phyloP scores from a whole-genome alignment of 805 yeast species.

The Schizosaccharomyces japonicus region DNA sequence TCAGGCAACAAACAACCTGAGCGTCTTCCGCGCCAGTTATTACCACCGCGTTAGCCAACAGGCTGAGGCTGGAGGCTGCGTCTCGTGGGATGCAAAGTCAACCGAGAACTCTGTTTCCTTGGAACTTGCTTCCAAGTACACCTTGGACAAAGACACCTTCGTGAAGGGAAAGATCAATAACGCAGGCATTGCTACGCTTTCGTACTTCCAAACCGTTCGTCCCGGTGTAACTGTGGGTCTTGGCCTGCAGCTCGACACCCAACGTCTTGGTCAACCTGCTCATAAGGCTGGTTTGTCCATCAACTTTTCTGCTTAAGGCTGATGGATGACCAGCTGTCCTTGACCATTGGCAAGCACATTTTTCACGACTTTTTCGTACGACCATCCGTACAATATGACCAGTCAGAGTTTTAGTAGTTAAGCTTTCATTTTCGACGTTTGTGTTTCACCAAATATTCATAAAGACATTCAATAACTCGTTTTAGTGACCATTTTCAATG shows the following conservation, averaged over 20 bases:
- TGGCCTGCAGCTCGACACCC: conserved; percentile 91
- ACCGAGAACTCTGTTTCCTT: conserved; percentile 62
- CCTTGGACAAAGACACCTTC: conserved; percentile 64
- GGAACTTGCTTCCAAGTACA: conserved; percentile 90
- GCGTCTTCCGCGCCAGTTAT: conserved; percentile 82
- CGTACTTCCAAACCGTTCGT: conserved; percentile 84
- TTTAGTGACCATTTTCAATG: no score
- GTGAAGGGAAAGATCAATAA: conserved; percentile 94
- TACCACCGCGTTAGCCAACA: conserved; percentile 81
- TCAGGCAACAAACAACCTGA: conserved; percentile 62
- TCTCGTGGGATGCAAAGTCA: conserved; percentile 71
- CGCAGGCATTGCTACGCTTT: conserved; percentile 77
- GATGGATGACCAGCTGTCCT: no score
- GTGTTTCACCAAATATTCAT: no score
- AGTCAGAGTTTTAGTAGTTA: no score
- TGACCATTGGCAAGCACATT: no score
- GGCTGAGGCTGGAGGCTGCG: conserved; percentile 95
- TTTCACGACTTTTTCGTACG: no score
- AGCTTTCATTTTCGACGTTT: no score
- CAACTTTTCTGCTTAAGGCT: conserved; percentile 57
- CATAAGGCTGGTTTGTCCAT: conserved; percentile 93
- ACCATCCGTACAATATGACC: no score
- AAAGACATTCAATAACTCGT: no score
- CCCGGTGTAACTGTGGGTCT: conserved; percentile 92
- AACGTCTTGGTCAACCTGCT: conserved; percentile 54